Evolutionary conservation across 352 stramenopile genomes (phyloP), one percentile per base, ranked within the genome.

Genomic region (Globisporangium middletonii): DNA sequence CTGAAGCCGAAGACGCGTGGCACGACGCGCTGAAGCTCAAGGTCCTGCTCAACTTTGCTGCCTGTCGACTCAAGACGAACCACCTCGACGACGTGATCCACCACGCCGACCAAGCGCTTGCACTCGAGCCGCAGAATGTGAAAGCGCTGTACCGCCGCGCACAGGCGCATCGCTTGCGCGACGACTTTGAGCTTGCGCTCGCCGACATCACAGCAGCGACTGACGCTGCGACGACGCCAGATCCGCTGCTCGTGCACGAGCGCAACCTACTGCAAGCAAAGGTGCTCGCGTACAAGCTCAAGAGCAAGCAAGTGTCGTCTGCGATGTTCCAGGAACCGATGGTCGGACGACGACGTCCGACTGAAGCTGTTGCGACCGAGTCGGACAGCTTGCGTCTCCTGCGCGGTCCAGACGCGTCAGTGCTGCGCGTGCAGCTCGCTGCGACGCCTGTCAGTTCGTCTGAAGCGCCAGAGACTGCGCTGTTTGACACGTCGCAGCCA

Each of bases 141-240:
- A 92, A 92, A 60, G 83, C 82, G 18, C 55, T 90, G 8, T 92
- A 87, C 57, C 69, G 80, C 42, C 67, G 81, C 47, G 84, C 84
- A 1, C 76, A 92, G 53, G 82, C 74, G 27, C 73, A 77, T 52
- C 69, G 84, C 33, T 53, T 86, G 7, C 79, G 75, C 18, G 79
- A 94, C 50, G 73, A 92, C 44, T 94, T 92, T 60, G 71, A 83
- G 4, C 52, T 73, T 1, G 79, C 84, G 4, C 55, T 70, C 33
- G 41, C 66, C n/a, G 75, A 92, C 52, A 63, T 94, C 43, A 57
- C 44, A 0, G 56, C 53, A 15, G 82, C 81, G 0, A 60, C 81
- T 6, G 63, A 68, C 28, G 53, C 75, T 38, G 6, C 23, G 7
- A 38, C 53, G 5, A 49, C 53, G 8, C 35, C 23, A 0, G 75